Base-by-base conservation (phyloP, 345 rosid species). In the Citropsis articulata region DNA sequence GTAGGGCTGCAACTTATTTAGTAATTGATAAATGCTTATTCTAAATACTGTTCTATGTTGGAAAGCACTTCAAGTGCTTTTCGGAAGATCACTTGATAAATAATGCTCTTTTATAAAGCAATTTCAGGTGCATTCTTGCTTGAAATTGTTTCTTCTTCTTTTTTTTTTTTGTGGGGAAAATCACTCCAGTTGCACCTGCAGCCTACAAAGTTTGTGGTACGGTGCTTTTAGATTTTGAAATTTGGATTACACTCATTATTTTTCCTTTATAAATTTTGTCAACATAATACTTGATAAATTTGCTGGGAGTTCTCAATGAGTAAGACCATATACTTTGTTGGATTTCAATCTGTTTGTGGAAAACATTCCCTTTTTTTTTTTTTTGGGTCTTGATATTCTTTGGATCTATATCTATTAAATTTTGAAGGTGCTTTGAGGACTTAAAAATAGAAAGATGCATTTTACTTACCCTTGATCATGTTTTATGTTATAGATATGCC, bases 401-500 rank as follows among this genome's bases (percentile, higher is more conserved):
- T 50, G 21, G 21, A 4, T 50, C 5, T 16, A 50, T 16, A 22
- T 50, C 56, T 31, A 28, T 50, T 25, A 4, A 56, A 56, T 71
- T 56, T 57, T 57, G 7, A 19, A 73, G 60, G 25, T 40, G 22
- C 22, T 62, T 48, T 38, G 22, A 31, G 28, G 45, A 30, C 38
- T 8, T 71, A 21, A 7, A 38, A 13, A 14, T 35, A n/a, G 22
- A 16, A 36, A n/a, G 27, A n/a, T 64, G 71, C 31, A 21, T 28
- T 19, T 22, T 45, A 12, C 24, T 63, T 25, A 7, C 61, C 6
- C 25, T 35, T 66, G 33, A 24, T 78, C 66, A 4, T 25, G 38
- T 18, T 72, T 83, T 65, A 22, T 27, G 67, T 70, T 24, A n/a
- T 81, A 93, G 98, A 79, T 95, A 75, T 84, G 87, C 75, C 95